These are phyloP conservation scores for Diphasiastrum complanatum DNA, from an alignment of 83 land plant genomes.

Conservation along the genomic window DNA sequence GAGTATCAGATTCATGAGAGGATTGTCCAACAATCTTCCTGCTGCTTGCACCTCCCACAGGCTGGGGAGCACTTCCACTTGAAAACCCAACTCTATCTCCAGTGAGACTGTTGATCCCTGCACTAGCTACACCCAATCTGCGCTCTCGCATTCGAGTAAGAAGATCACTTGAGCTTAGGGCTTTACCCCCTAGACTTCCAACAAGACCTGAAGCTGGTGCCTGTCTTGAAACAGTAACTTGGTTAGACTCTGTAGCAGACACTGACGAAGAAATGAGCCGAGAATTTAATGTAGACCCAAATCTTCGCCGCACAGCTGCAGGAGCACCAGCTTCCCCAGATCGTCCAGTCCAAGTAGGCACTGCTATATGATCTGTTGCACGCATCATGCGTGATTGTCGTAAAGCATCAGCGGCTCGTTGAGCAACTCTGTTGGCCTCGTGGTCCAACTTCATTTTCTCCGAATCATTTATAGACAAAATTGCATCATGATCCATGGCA, in stretches of 20 bases:
- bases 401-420: slow-evolving; percentile 85
- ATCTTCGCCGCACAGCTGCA: slow-evolving; percentile 47
- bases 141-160: slow-evolving; percentile 61
- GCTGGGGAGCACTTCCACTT: slow-evolving; percentile 28
- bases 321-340: slow-evolving; percentile 97
- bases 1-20: slow-evolving; percentile 40
- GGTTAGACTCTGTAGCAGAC: slow-evolving; percentile 17
- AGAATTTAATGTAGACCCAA: slow-evolving; percentile 68
- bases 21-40: neutral
- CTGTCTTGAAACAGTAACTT: slow-evolving; percentile 9
- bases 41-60: slow-evolving; percentile 6
- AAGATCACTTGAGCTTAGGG: slow-evolving; percentile 68
- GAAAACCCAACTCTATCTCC: too few relatives aligned
- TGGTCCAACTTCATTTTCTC: slow-evolving; percentile 72
- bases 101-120: slow-evolving; percentile 28
- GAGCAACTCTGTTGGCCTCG: slow-evolving; percentile 84
- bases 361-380: slow-evolving; percentile 54
- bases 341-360: slow-evolving; percentile 97
- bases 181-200: slow-evolving; percentile 67
- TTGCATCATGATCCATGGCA: slow-evolving; percentile 88
- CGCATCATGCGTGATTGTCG: slow-evolving; percentile 74
- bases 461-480: slow-evolving; percentile 68
- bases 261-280: slow-evolving; percentile 35
- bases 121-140: slow-evolving; percentile 46
- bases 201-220: slow-evolving; percentile 32